phyloP scores from a whole-genome alignment of 106 monocot species.

The Acanthochlamys bracteata region DNA sequence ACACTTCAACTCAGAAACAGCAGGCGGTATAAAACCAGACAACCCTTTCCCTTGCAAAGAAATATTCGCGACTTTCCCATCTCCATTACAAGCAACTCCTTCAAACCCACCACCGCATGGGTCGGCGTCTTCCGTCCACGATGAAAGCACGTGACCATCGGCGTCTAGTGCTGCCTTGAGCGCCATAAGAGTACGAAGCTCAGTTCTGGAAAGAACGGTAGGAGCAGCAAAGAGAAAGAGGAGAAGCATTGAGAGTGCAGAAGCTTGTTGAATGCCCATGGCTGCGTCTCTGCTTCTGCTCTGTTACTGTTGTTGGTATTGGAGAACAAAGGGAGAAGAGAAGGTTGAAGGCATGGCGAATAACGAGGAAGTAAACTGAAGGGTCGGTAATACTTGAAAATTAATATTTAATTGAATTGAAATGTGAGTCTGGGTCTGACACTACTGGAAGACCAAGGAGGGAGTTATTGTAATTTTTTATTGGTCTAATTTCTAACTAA shows the following conservation, averaged over 20 bases:
- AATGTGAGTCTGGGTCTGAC: no score
- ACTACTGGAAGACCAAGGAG: no score
- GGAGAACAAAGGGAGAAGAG: no score
- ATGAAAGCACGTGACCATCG: slow-evolving; percentile 27
- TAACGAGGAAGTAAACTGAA: no score
- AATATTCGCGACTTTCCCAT: slow-evolving; percentile 66
- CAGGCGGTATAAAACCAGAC: slow-evolving; percentile 38
- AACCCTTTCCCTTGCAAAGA: slow-evolving; percentile 83
- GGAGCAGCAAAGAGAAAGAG: not conserved
- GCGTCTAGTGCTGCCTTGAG: slow-evolving; percentile 66
- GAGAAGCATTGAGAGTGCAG: not conserved
- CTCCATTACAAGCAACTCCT: slow-evolving; percentile 68
- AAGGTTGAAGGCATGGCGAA: no score
- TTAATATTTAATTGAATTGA: no score
- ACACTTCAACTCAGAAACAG: slow-evolving; percentile 30
- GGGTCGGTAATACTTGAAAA: no score
- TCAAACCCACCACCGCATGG: slow-evolving; percentile 57
- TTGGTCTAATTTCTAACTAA: no score
- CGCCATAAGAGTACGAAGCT: slow-evolving; percentile 53
- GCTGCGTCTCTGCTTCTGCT: no score
- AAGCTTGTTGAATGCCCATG: no score
- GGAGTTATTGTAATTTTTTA: no score
- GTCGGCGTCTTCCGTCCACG: slow-evolving; percentile 54
- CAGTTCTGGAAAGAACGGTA: slow-evolving; percentile 9
- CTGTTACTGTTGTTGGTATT: no score